phyloP scores from a whole-genome alignment of 2,329 filamentous ascomycete genomes.

The Hymenoscyphus fructigenus region DNA sequence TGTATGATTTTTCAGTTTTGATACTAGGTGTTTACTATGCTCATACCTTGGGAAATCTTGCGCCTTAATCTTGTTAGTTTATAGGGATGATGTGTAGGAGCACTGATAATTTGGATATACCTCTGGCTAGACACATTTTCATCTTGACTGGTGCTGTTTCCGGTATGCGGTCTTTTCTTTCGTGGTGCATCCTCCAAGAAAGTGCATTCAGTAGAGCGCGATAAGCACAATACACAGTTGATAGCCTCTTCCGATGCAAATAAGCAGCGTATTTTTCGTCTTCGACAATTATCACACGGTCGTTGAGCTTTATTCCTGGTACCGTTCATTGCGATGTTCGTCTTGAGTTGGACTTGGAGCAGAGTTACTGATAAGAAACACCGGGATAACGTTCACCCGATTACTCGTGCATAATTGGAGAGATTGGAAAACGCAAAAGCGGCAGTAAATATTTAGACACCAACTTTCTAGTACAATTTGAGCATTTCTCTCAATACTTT shows the following conservation, averaged over 20 bases:
- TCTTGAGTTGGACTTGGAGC: not conserved
- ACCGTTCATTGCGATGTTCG: not conserved
- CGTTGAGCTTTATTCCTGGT: not conserved
- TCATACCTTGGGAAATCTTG: not conserved
- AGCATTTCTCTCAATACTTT: no score
- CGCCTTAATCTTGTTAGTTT: not conserved
- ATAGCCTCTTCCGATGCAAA: not conserved
- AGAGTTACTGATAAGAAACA: not conserved
- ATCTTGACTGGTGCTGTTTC: not conserved
- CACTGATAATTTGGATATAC: not conserved
- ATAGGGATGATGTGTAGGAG: not conserved
- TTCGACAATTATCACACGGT: not conserved
- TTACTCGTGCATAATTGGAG: no score
- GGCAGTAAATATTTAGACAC: no score
- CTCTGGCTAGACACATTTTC: not conserved
- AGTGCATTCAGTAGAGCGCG: not conserved
- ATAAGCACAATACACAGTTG: not conserved
- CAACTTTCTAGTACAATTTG: no score
- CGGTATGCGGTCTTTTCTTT: not conserved
- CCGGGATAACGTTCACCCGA: not conserved
- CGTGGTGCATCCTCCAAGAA: not conserved
- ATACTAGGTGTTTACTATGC: not conserved
- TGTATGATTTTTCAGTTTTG: not conserved
- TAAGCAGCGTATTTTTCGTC: not conserved
- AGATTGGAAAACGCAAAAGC: no score